Evolutionary conservation across 2,329 filamentous ascomycete species (phyloP).

Genomic region (Diaporthe sp.): DNA sequence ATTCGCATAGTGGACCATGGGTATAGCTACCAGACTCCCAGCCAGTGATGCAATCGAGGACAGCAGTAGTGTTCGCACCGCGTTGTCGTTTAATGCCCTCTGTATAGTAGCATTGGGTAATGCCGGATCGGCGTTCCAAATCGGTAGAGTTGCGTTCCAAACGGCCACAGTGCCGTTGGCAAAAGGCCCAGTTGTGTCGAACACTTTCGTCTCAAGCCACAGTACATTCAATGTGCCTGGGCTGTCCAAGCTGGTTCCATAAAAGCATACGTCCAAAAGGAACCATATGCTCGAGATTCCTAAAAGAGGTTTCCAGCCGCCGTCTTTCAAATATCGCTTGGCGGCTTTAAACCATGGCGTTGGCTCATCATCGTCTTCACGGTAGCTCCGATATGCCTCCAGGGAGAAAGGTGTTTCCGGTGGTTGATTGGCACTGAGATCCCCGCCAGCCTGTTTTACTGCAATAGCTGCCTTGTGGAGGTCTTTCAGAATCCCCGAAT

Average conservation of each 20-base stretch:
- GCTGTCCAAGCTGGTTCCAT: slow-evolving; percentile 65
- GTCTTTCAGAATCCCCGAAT: slow-evolving; percentile 43
- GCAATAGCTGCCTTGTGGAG: slow-evolving; percentile 40
- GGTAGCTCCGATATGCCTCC: background rate
- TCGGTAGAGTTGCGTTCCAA: slow-evolving; percentile 36
- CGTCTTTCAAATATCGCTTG: slow-evolving; percentile 47
- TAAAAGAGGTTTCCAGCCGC: slow-evolving; percentile 50
- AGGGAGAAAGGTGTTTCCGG: background rate
- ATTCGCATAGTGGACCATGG: slow-evolving; percentile 41
- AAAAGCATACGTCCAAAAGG: slow-evolving; percentile 68
- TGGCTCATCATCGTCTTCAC: background rate
- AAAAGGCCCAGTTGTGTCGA: background rate
- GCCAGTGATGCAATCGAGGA: slow-evolving; percentile 42
- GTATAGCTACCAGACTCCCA: slow-evolving; percentile 42
- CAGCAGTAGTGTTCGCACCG: slow-evolving; percentile 30
- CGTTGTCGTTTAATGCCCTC: slow-evolving; percentile 35
- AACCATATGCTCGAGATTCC: slow-evolving; percentile 65
- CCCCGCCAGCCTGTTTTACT: slow-evolving; percentile 15
- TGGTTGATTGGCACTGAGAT: background rate
- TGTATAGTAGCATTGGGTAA: slow-evolving; percentile 44
- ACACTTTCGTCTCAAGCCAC: background rate
- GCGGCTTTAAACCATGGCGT: slow-evolving; percentile 42
- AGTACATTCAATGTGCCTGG: slow-evolving; percentile 52
- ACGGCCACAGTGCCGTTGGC: slow-evolving; percentile 50
- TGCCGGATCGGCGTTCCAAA: slow-evolving; percentile 43